These are phyloP conservation scores for Cystofilobasidium capitatum DNA, from an alignment of 768 basidiomycete genomes.

Conservation along the genomic window DNA sequence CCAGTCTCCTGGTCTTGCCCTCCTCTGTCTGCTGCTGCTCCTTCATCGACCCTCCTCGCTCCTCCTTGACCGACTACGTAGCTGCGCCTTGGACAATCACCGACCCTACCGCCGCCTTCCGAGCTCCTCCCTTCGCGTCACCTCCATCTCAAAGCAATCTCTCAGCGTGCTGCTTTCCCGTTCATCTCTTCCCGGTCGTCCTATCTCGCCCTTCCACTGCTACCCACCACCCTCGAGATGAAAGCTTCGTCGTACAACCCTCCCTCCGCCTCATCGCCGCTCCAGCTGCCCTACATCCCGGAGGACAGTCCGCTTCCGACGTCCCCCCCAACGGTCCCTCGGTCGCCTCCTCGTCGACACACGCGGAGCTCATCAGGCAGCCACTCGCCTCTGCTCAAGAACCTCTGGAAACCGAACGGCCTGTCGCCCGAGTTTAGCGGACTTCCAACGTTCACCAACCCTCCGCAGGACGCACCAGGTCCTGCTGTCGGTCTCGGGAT, in stretches of 20 bases:
- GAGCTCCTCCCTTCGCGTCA: background rate
- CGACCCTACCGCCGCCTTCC: too few relatives aligned
- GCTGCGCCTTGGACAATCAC: too few relatives aligned
- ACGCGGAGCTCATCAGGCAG: background rate
- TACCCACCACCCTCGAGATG: background rate
- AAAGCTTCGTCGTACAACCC: background rate
- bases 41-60: too few relatives aligned
- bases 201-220: too few relatives aligned
- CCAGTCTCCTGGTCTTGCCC: too few relatives aligned
- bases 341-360: background rate
- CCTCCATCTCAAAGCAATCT: background rate
- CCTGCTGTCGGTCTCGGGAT: too few relatives aligned
- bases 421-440: background rate
- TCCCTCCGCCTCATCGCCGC: background rate
- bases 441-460: background rate
- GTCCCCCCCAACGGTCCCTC: background rate
- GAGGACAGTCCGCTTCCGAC: background rate
- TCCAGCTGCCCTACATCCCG: background rate
- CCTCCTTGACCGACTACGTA: too few relatives aligned
- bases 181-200: too few relatives aligned
- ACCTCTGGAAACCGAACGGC: background rate
- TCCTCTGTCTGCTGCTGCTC: too few relatives aligned
- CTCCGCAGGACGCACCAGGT: too few relatives aligned
- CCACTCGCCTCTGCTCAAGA: conserved; percentile 4
- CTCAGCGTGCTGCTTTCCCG: background rate